A percentile compares a stretch with the other conserved stretches of the same genome.
Conservation (phyloP, 1,139 yeast species). For the Taphrina pruni region DNA sequence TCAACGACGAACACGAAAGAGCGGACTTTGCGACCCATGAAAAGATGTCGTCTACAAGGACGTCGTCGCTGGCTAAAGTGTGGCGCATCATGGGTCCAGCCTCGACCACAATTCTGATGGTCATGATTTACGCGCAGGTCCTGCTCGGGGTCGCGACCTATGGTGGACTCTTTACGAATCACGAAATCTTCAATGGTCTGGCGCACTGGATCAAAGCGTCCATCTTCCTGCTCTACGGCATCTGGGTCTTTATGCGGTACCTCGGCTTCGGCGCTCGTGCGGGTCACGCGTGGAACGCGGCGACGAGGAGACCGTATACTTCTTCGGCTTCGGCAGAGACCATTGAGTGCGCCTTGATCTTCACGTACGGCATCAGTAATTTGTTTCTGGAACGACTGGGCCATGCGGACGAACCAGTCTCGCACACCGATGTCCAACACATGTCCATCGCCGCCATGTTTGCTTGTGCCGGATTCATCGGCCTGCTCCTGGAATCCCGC, state of each 20-base stretch:
- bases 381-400: conserved; percentile 89
- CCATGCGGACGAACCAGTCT: conserved; percentile 75
- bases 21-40: not conserved
- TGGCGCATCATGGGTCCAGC: conserved; percentile 45
- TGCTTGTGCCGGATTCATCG: conserved; percentile 91
- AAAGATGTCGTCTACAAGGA: not conserved
- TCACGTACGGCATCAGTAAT: conserved; percentile 86
- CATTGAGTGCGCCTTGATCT: conserved; percentile 76
- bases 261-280: conserved; percentile 75
- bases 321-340: conserved; percentile 61
- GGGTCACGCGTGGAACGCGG: conserved; percentile 93
- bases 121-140: conserved; percentile 64
- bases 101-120: conserved; percentile 70
- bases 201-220: conserved; percentile 98
- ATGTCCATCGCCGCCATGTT: conserved; percentile 93
- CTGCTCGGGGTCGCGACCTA: conserved; percentile 81
- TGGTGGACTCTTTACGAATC: conserved; percentile 69
- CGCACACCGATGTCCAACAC: conserved; percentile 92
- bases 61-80: not conserved
- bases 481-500: conserved; percentile 74
- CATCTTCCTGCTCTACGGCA: conserved; percentile 76
- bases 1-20: not conserved
- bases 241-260: conserved; percentile 79
- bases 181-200: conserved; percentile 72
- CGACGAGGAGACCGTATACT: conserved; percentile 48